Evolutionary conservation across 192 early-diverging fungal genomes (phyloP).

Genomic region (Backusella australiensis): DNA sequence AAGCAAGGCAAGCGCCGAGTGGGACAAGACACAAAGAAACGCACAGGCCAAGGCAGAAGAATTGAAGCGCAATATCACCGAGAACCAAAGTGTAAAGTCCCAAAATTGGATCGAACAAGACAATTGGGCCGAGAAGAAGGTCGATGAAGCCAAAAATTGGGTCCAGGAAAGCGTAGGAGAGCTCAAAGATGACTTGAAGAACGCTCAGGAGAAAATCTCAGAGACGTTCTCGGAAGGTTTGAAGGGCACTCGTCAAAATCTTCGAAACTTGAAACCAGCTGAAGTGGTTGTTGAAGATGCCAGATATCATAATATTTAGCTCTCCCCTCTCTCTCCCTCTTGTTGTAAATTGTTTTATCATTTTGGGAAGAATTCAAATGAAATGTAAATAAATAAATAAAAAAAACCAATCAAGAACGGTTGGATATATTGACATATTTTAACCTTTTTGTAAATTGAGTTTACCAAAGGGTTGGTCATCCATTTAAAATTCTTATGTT

Average conservation of each 20-base stretch:
- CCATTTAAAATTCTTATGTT: too few relatives aligned
- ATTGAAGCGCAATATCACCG: neutral
- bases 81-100: neutral
- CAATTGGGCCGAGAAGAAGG: slow-evolving; percentile 2
- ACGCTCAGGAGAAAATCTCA: neutral
- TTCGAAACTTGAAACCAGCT: slow-evolving; percentile 6
- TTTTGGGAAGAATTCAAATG: too few relatives aligned
- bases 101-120: neutral
- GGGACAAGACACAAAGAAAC: neutral
- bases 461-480: too few relatives aligned
- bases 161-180: neutral
- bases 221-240: slow-evolving; percentile 1
- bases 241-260: neutral
- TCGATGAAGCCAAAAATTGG: neutral
- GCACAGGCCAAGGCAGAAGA: neutral
- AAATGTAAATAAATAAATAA: neutral
- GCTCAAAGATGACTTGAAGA: neutral
- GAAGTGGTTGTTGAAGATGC: slow-evolving; percentile 21
- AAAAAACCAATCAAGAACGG: too few relatives aligned
- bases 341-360: neutral
- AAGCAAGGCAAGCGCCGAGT: neutral
- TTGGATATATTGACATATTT: too few relatives aligned
- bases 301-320: neutral
- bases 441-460: too few relatives aligned
- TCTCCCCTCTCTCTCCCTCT: neutral